phyloP scores from a whole-genome alignment of 768 basidiomycete genomes.

The Vararia minispora region DNA sequence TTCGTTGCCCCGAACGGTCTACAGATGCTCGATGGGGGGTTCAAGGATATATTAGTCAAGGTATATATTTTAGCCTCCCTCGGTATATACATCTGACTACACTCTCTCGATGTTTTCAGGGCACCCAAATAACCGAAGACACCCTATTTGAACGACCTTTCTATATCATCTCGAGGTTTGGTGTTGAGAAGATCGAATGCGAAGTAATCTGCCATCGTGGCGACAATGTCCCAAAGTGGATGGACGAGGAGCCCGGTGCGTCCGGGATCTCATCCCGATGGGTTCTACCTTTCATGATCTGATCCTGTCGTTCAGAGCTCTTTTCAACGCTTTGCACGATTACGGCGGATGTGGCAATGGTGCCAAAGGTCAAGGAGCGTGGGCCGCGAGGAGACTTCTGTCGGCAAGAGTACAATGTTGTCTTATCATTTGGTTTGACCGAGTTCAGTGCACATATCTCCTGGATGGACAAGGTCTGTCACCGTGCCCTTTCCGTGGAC shows the following conservation, averaged over 20 bases:
- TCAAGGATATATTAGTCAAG: too few relatives aligned
- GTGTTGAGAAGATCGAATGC: conserved; percentile 15
- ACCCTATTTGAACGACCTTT: too few relatives aligned
- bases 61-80: too few relatives aligned
- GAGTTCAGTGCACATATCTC: conserved; percentile 35
- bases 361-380: conserved; percentile 2
- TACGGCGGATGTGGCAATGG: conserved; percentile 22
- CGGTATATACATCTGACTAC: too few relatives aligned
- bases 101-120: too few relatives aligned
- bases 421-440: conserved; percentile 32
- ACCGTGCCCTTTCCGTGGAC: too few relatives aligned
- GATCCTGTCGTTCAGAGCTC: conserved; percentile 16
- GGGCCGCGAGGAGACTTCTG: conserved; percentile 15
- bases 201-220: conserved; percentile 24
- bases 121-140: too few relatives aligned
- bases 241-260: conserved; percentile 23
- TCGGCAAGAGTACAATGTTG: conserved; percentile 25
- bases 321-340: conserved; percentile 26
- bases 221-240: conserved; percentile 20
- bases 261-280: not conserved
- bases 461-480: conserved; percentile 35
- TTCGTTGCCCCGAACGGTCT: conserved; percentile 22
- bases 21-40: too few relatives aligned
- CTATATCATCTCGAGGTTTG: conserved; percentile 7
- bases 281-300: not conserved